Evolutionary conservation across 257 asterid genomes (phyloP), one percentile per base, ranked within the genome.

Genomic region (Gardenia jasminoides): DNA sequence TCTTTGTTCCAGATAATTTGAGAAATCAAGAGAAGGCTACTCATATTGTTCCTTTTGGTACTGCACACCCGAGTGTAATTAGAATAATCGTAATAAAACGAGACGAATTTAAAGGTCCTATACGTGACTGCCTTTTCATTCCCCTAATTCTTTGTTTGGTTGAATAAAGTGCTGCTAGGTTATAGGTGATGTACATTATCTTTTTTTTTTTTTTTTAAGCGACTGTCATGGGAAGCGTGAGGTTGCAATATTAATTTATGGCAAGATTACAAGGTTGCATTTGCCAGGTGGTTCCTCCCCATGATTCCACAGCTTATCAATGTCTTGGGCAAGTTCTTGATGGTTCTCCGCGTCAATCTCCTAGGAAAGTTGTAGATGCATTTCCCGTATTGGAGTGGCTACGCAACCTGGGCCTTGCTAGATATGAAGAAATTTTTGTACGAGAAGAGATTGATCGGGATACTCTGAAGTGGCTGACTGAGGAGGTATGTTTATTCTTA

Each of bases 401-500:
- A 43, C 89, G 81, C 24, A 87, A 86, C 50, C 86, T 95, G 77
- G 99, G 94, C 82, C 97, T 95, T 50, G 84, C 85, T 31, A 93
- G 89, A 74, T 95, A 95, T 84, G 99, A 89, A 86, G 94, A 93
- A 36, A 50, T 84, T 36, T 95, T 95, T 73, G 86, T 87, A 1
- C 81, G 80, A 72, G 94, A 95, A 78, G 99, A 95, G 86, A 89
- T 95, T 75, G 97, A 92, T 75, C 91, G 97, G 99, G 97, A 88
- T 26, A 88, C 96, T 30, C 81, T 95, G 79, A 90, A 87, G 82
- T 85, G 90, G 91, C 85, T 95, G 74, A 87, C 93, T 31, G 98
- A 95, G 87, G 99, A 95, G 99, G 98, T 95, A 72, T 76, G 78
- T 41, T 62, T 62, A 78, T 16, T 70, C 36, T 64, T 66, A 46